Conservation (phyloP, 805 yeast genomes). For the Zygoascus biomembranicola region DNA sequence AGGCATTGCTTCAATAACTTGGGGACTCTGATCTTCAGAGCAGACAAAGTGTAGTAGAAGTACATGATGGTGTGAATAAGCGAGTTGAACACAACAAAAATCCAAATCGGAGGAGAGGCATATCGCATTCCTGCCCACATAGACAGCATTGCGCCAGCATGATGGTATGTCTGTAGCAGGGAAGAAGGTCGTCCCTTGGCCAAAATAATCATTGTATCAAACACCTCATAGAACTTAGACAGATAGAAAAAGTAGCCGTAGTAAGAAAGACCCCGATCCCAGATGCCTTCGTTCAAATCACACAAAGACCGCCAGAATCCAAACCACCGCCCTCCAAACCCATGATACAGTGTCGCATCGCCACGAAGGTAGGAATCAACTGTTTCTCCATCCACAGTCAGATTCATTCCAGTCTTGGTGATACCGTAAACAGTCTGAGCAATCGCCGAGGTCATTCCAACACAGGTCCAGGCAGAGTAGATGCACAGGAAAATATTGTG, state of each 20-base stretch:
- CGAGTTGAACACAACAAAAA: slow-evolving; percentile 72
- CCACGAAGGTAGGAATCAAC: not conserved
- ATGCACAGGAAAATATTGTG: slow-evolving; percentile 56
- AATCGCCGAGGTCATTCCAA: slow-evolving; percentile 54
- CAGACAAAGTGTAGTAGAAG: slow-evolving; percentile 54
- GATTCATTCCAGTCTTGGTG: slow-evolving; percentile 10
- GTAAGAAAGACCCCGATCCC: slow-evolving; percentile 44
- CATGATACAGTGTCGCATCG: slow-evolving; percentile 15
- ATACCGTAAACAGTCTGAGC: slow-evolving; percentile 32
- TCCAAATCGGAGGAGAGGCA: slow-evolving; percentile 71
- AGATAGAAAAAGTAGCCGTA: slow-evolving; percentile 62
- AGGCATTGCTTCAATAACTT: slow-evolving; percentile 46
- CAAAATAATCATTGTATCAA: slow-evolving; percentile 59
- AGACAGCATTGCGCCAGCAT: slow-evolving; percentile 71
- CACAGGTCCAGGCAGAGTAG: slow-evolving; percentile 64
- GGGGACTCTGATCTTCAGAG: slow-evolving; percentile 53
- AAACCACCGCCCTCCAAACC: slow-evolving; percentile 4
- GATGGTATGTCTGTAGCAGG: slow-evolving; percentile 65
- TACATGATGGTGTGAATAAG: slow-evolving; percentile 71
- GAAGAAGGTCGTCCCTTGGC: slow-evolving; percentile 61
- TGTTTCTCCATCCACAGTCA: slow-evolving; percentile 11
- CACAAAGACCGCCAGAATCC: slow-evolving; percentile 50
- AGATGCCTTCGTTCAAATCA: slow-evolving; percentile 51
- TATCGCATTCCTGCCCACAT: slow-evolving; percentile 74
- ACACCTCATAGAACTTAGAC: slow-evolving; percentile 62